These are phyloP conservation scores for Chlamydomonas asymmetrica DNA, from an alignment of 139 green algal species.

Conservation along the genomic window DNA sequence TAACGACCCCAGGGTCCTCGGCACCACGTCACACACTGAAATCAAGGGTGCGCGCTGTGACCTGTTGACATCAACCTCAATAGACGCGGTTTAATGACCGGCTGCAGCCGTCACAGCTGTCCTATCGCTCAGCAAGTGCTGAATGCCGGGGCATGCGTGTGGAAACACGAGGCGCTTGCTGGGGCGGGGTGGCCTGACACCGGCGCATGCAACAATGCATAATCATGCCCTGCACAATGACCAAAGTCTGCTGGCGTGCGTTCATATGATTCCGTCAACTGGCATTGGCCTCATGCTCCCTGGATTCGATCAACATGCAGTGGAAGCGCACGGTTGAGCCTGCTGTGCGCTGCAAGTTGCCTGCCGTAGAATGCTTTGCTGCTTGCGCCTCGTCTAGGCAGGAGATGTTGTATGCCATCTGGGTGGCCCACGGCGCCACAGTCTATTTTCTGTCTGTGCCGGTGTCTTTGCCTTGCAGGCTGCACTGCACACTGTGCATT, in stretches of 20 bases:
- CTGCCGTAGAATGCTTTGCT: no score
- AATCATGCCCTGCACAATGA: not conserved
- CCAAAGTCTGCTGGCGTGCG: no score
- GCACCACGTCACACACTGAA: slow-evolving; percentile 38
- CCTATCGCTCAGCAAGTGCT: not conserved
- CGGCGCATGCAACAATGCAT: no score
- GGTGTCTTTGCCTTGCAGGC: not conserved
- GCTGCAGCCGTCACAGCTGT: not conserved
- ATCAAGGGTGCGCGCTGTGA: slow-evolving; percentile 31
- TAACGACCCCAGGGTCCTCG: slow-evolving; percentile 33
- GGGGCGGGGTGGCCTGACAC: no score
- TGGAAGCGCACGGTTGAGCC: no score
- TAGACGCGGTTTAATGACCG: not conserved
- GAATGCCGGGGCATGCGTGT: not conserved
- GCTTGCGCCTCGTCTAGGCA: no score
- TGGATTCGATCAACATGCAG: no score
- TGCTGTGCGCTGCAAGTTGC: no score
- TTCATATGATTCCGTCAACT: no score
- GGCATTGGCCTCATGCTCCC: no score
- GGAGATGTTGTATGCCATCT: no score
- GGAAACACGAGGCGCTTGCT: not conserved
- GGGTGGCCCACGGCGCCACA: not conserved
- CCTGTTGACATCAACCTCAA: not conserved
- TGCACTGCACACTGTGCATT: not conserved
- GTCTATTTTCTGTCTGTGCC: not conserved